These are phyloP conservation scores for Aspergillus sp. DNA, from an alignment of 2,329 filamentous ascomycete genomes.

Conservation along the genomic window DNA sequence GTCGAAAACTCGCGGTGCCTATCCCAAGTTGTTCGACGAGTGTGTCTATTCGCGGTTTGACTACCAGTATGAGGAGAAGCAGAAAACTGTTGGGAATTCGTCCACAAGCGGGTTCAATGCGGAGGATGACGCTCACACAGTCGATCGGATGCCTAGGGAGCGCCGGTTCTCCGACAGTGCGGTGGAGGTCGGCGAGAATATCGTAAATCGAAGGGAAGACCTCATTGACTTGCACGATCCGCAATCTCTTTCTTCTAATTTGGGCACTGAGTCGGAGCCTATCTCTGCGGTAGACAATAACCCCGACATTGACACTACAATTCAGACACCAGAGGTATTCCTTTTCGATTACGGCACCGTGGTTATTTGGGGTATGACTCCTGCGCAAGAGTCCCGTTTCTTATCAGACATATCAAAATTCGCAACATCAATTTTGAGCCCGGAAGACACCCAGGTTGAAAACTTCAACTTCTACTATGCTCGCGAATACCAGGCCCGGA, in stretches of 20 bases:
- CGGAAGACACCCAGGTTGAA: conserved; percentile 91
- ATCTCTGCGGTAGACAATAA: conserved; percentile 28
- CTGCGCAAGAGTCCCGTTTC: conserved; percentile 86
- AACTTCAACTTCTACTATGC: conserved; percentile 99
- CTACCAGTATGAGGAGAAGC: conserved; percentile 64
- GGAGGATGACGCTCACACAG: conserved; percentile 27
- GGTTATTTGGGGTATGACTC: conserved; percentile 97
- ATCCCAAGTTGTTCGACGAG: conserved; percentile 93
- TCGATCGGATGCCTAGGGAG: conserved; percentile 54
- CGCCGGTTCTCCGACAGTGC: conserved; percentile 71
- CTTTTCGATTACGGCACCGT: conserved; percentile 97
- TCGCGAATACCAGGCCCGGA: conserved; percentile 93
- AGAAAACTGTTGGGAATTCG: conserved; percentile 32
- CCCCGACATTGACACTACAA: conserved; percentile 80
- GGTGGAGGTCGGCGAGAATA: conserved; percentile 67
- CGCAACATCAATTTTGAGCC: conserved; percentile 83
- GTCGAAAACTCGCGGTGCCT: conserved; percentile 74
- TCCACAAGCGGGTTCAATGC: conserved; percentile 34
- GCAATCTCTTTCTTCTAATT: conserved; percentile 35
- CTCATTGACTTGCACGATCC: conserved; percentile 65
- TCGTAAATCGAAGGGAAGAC: conserved; percentile 61
- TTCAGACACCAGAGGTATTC: conserved; percentile 93
- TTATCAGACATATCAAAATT: conserved; percentile 94
- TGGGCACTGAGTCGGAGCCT: conserved; percentile 28
- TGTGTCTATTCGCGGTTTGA: conserved; percentile 96